Evolutionary conservation across 2,329 filamentous ascomycete species (phyloP).

Genomic region (Fusarium oxysporum): DNA sequence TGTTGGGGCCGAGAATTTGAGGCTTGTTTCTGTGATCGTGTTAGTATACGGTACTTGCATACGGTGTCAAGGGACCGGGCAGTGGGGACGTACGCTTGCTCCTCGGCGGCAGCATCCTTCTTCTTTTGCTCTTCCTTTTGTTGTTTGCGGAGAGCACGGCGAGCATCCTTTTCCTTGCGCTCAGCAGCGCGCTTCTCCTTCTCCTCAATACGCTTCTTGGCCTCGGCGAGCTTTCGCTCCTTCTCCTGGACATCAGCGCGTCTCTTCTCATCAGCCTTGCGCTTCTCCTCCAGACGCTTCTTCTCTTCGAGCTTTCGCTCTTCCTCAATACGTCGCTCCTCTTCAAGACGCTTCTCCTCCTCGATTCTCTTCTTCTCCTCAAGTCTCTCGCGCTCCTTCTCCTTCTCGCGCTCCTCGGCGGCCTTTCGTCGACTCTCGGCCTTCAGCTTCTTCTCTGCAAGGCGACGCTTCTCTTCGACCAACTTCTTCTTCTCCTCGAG

Average conservation of each 20-base stretch:
- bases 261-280: slow-evolving; percentile 15
- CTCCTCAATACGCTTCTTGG: slow-evolving; percentile 10
- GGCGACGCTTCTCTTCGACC: slow-evolving; percentile 14
- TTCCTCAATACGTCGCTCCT: slow-evolving; percentile 6
- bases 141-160: slow-evolving; percentile 17
- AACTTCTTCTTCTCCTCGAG: slow-evolving; percentile 19
- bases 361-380: slow-evolving; percentile 20
- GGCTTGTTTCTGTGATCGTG: slow-evolving; percentile 8
- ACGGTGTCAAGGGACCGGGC: accelerated
- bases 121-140: slow-evolving; percentile 22
- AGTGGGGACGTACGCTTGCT: slow-evolving; percentile 5
- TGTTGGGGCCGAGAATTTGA: slow-evolving; percentile 19
- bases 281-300: slow-evolving; percentile 14
- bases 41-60: neutral
- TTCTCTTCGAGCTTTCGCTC: slow-evolving; percentile 21
- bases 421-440: slow-evolving; percentile 13
- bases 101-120: slow-evolving; percentile 9
- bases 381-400: neutral
- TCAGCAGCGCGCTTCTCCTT: slow-evolving; percentile 21
- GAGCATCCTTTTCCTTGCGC: slow-evolving; percentile 27
- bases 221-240: slow-evolving; percentile 14
- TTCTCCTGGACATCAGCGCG: neutral
- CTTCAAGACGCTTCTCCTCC: slow-evolving; percentile 14
- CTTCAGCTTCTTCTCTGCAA: slow-evolving; percentile 11
- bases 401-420: slow-evolving; percentile 9